Conservation (phyloP, 179 eudicot species). For the Carnegiea gigantea region DNA sequence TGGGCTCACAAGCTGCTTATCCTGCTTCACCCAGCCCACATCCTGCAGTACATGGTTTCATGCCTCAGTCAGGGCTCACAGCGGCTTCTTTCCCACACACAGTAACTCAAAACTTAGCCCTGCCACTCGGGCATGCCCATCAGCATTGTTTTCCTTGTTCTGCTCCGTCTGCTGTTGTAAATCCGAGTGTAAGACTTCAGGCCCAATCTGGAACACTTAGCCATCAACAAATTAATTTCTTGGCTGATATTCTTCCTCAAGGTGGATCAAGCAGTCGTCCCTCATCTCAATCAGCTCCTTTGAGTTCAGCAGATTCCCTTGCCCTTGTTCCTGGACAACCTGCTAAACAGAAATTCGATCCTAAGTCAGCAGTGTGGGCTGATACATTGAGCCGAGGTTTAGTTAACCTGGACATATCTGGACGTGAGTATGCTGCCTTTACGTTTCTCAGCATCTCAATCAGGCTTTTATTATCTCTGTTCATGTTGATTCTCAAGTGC, state of each 20-base stretch:
- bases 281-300: conserved; percentile 36
- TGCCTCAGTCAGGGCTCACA: conserved; percentile 45
- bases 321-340: conserved; percentile 61
- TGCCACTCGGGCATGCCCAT: conserved; percentile 35
- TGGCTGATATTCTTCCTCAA: conserved; percentile 32
- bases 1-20: conserved; percentile 30
- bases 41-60: conserved; percentile 38
- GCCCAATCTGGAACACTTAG: conserved; percentile 22
- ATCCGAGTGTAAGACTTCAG: conserved; percentile 38
- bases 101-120: conserved; percentile 41
- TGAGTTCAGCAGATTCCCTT: conserved; percentile 46
- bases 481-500: neutral
- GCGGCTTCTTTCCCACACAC: conserved; percentile 27
- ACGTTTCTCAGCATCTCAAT: neutral
- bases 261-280: conserved; percentile 26
- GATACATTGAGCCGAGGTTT: conserved; percentile 93
- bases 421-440: conserved; percentile 55
- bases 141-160: conserved; percentile 36
- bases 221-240: conserved; percentile 30
- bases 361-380: conserved; percentile 94
- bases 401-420: conserved; percentile 91
- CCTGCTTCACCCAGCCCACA: conserved; percentile 30
- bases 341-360: conserved; percentile 72
- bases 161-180: conserved; percentile 23
- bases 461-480: neutral